A percentile compares a stretch with the other conserved stretches of the same genome.
These are phyloP conservation scores for Dittrichia graveolens DNA, from an alignment of 129 eudicot species.

Conservation along the genomic window DNA sequence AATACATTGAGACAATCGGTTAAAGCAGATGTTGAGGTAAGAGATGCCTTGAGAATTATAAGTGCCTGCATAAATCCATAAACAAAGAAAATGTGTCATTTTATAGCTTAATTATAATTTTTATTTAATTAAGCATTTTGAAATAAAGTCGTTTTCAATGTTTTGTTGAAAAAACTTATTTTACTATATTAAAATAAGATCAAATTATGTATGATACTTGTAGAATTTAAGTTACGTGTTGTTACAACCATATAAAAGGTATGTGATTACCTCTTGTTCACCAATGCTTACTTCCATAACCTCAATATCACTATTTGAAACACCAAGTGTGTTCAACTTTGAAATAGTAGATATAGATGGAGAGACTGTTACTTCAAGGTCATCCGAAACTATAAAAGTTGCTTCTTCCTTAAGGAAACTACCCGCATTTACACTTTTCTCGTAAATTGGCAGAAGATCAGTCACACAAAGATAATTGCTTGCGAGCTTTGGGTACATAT, in stretches of 20 bases:
- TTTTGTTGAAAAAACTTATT: no score
- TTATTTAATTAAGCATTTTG: no score
- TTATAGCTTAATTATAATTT: not conserved
- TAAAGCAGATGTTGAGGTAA: slow-evolving; percentile 35
- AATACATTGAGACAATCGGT: slow-evolving; percentile 20
- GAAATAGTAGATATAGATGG: slow-evolving; percentile 30
- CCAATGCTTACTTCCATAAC: slow-evolving; percentile 41
- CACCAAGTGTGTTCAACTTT: slow-evolving; percentile 23
- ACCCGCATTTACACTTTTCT: slow-evolving; percentile 9
- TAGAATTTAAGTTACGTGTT: no score
- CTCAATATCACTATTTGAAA: slow-evolving; percentile 39
- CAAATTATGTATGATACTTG: no score
- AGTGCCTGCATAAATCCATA: slow-evolving; percentile 22
- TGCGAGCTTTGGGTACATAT: slow-evolving; percentile 41
- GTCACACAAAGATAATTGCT: slow-evolving; percentile 26
- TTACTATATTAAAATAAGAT: no score
- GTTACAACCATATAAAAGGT: no score
- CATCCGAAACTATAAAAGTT: slow-evolving; percentile 37
- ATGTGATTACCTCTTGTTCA: slow-evolving; percentile 37
- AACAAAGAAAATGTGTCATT: not conserved
- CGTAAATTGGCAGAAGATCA: slow-evolving; percentile 30
- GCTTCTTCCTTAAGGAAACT: slow-evolving; percentile 33
- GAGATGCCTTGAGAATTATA: slow-evolving; percentile 26
- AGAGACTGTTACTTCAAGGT: slow-evolving; percentile 27
- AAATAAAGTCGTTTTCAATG: no score